These are phyloP conservation scores for Blastobotrys chiropterorum DNA, from an alignment of 805 yeast genomes.

Conservation along the genomic window DNA sequence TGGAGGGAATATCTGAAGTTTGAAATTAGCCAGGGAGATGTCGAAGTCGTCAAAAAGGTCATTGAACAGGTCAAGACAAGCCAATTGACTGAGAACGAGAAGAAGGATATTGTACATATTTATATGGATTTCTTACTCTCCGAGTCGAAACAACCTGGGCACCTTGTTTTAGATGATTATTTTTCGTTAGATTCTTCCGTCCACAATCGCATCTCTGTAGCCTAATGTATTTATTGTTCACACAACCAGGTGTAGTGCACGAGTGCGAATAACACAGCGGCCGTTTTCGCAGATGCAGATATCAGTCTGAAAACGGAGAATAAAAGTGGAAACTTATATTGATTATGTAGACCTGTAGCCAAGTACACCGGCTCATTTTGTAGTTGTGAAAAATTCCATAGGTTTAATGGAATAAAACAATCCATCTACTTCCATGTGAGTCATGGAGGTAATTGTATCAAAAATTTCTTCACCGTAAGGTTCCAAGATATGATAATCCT, in stretches of 20 bases:
- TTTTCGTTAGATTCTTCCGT: background rate
- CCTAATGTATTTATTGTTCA: background rate
- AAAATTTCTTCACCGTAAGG: background rate
- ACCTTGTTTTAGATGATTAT: background rate
- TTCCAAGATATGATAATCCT: background rate
- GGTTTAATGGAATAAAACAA: background rate
- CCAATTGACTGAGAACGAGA: slow-evolving; percentile 18
- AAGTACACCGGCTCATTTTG: no score
- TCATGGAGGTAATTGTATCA: background rate
- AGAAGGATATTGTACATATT: slow-evolving; percentile 26
- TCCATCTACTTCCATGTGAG: background rate
- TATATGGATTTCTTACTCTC: slow-evolving; percentile 25
- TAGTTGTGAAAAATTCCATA: background rate
- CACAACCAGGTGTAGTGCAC: no score
- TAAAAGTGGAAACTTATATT: no score
- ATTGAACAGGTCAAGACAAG: slow-evolving; percentile 16
- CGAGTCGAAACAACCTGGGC: background rate
- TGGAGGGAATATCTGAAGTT: slow-evolving; percentile 30
- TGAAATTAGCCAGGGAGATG: slow-evolving; percentile 21
- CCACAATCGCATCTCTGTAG: background rate
- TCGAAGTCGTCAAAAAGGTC: slow-evolving; percentile 2
- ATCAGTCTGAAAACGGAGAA: no score
- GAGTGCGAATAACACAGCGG: no score
- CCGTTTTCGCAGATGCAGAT: no score
- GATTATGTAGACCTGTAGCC: no score